These are phyloP conservation scores for Metschnikowia dekortorum DNA, from an alignment of 805 yeast genomes.

Conservation along the genomic window DNA sequence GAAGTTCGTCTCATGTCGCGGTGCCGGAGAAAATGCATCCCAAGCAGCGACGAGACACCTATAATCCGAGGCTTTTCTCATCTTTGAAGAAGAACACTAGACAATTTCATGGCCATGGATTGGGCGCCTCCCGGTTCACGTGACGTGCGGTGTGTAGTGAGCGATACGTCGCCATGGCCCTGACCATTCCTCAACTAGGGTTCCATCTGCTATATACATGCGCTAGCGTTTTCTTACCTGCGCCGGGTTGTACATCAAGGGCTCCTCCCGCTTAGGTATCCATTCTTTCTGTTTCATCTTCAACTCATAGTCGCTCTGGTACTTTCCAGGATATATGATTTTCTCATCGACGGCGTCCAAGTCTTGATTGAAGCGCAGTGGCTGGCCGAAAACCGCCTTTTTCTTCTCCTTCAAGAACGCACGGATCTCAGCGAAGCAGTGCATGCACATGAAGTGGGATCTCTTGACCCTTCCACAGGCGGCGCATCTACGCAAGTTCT, in stretches of 20 bases:
- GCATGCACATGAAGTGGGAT: slow-evolving; percentile 87
- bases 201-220: slow-evolving; percentile 6
- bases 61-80: no score
- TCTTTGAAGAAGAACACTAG: no score
- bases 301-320: slow-evolving; percentile 32
- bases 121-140: no score
- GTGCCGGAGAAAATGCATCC: no score
- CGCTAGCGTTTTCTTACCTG: slow-evolving; percentile 21
- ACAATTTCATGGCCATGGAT: no score
- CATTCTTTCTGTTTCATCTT: slow-evolving; percentile 38
- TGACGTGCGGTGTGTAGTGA: no score
- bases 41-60: no score
- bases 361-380: slow-evolving; percentile 36
- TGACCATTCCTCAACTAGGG: neutral
- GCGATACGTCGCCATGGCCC: no score
- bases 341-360: slow-evolving; percentile 59
- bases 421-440: slow-evolving; percentile 81
- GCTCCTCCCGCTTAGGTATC: slow-evolving; percentile 41
- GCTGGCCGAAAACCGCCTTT: slow-evolving; percentile 24
- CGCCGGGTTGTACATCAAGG: slow-evolving; percentile 29
- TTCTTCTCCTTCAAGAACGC: slow-evolving; percentile 60
- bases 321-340: slow-evolving; percentile 71
- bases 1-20: no score
- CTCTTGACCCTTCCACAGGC: slow-evolving; percentile 92
- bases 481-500: slow-evolving; percentile 85